Evolutionary conservation across 805 yeast genomes (phyloP).

Genomic region (Yamadazyma tumulicola): DNA sequence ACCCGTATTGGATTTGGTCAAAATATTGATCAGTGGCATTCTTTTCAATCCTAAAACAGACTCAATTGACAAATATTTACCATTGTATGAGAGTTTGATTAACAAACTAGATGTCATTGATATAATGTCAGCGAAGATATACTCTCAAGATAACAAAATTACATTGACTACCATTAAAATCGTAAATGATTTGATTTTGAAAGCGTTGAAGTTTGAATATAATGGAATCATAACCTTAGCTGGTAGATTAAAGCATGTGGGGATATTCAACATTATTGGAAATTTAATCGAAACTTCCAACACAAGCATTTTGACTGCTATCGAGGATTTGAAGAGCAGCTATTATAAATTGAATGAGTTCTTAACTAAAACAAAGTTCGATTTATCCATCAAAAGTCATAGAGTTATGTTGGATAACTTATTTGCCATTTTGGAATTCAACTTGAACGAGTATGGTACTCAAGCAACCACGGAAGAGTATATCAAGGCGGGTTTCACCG

Average conservation of each 20-base stretch:
- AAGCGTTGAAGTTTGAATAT: constrained; percentile 40
- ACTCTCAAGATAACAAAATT: constrained; percentile 42
- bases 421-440: constrained; percentile 34
- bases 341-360: constrained; percentile 35
- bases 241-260: constrained; percentile 45
- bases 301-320: constrained; percentile 25
- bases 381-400: constrained; percentile 37
- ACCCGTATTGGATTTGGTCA: constrained; percentile 42
- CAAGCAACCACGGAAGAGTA: constrained; percentile 43
- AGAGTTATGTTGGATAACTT: constrained; percentile 39
- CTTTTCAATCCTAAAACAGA: constrained; percentile 37
- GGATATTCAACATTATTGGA: constrained; percentile 43
- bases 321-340: constrained; percentile 27
- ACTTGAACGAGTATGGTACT: constrained; percentile 41
- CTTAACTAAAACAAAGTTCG: constrained; percentile 32
- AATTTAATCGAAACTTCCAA: constrained; percentile 39
- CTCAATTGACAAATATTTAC: constrained; percentile 31
- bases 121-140: constrained; percentile 40
- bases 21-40: constrained; percentile 40
- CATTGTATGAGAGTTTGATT: constrained; percentile 34
- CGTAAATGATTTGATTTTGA: constrained; percentile 41
- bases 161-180: constrained; percentile 42
- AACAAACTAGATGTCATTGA: constrained; percentile 40
- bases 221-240: constrained; percentile 43
- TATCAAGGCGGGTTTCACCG: constrained; percentile 45